phyloP scores from a whole-genome alignment of 208 protist genomes.

The Leishmania turanica region DNA sequence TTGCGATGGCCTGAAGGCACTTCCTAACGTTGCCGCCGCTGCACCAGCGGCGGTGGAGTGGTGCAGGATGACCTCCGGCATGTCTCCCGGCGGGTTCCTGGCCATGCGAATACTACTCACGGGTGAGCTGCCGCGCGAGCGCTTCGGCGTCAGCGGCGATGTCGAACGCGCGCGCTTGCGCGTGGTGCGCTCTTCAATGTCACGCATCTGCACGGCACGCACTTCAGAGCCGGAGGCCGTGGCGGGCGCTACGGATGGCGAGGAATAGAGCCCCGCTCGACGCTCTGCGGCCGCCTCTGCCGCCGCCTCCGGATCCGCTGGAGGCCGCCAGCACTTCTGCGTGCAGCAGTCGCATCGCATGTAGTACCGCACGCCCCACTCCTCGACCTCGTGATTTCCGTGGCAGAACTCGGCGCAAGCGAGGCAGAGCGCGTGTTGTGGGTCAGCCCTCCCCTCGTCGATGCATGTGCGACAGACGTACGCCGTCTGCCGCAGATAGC shows the following conservation, averaged over 20 bases:
- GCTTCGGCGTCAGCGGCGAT: slow-evolving; percentile 46
- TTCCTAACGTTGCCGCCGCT: background rate
- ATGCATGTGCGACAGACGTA: slow-evolving; percentile 87
- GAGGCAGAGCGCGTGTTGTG: slow-evolving; percentile 72
- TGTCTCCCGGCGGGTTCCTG: slow-evolving; percentile 28
- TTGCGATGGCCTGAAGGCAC: background rate
- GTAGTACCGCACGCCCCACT: slow-evolving; percentile 83
- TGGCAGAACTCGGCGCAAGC: slow-evolving; percentile 88
- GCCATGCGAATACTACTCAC: slow-evolving; percentile 40
- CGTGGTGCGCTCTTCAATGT: slow-evolving; percentile 24
- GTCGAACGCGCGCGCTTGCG: slow-evolving; percentile 58
- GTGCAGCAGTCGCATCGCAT: slow-evolving; percentile 93
- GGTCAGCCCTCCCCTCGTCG: slow-evolving; percentile 50
- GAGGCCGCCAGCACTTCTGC: slow-evolving; percentile 56
- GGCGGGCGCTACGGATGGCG: background rate
- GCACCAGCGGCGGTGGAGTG: slow-evolving; percentile 13
- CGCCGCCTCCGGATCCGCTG: slow-evolving; percentile 1
- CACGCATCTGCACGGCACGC: slow-evolving; percentile 8
- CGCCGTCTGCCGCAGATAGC: slow-evolving; percentile 76
- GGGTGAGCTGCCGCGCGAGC: slow-evolving; percentile 40
- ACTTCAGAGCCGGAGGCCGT: background rate
- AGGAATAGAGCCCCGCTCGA: background rate
- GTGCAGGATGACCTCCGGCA: slow-evolving; percentile 36
- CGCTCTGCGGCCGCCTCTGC: background rate
- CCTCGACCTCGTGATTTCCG: slow-evolving; percentile 75